phyloP scores from a whole-genome alignment of 176 grass and related monocot species.

The Urochloa ruziziensis region DNA sequence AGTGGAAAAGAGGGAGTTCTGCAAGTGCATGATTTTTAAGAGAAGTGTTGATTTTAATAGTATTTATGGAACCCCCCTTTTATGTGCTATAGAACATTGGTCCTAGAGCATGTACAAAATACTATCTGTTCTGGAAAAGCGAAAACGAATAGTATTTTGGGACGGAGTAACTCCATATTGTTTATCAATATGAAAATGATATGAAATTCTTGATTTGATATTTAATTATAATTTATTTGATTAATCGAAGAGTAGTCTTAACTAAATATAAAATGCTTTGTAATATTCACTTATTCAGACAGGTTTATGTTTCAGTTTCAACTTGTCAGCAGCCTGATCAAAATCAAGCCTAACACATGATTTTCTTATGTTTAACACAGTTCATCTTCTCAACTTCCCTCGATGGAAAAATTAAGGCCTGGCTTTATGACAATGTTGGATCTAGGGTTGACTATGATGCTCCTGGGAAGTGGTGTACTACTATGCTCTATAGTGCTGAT shows the following conservation, averaged over 20 bases:
- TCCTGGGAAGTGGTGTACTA: slow-evolving; percentile 93
- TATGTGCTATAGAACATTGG: not conserved
- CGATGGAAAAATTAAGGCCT: slow-evolving; percentile 98
- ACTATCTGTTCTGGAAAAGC: no score
- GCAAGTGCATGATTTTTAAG: not conserved
- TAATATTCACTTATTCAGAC: not conserved
- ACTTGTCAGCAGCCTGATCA: not conserved
- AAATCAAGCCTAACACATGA: not conserved
- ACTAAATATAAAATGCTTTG: not conserved
- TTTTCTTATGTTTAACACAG: slow-evolving; percentile 44
- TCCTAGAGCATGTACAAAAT: not conserved
- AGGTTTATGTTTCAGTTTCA: not conserved
- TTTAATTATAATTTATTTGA: not conserved
- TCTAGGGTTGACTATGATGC: slow-evolving; percentile 95
- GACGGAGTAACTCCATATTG: not conserved
- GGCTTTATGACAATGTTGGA: slow-evolving; percentile 95
- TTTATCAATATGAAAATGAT: not conserved
- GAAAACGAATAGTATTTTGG: no score
- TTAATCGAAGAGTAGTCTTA: not conserved
- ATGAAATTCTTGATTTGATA: not conserved
- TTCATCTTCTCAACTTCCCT: slow-evolving; percentile 98
- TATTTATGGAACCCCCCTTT: not conserved
- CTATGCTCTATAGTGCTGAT: slow-evolving; percentile 96
- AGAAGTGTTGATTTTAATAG: not conserved
- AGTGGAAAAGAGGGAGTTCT: not conserved